These are phyloP conservation scores for Colletotrichum liaoningense DNA, from an alignment of 2,329 filamentous ascomycete species.

Conservation along the genomic window DNA sequence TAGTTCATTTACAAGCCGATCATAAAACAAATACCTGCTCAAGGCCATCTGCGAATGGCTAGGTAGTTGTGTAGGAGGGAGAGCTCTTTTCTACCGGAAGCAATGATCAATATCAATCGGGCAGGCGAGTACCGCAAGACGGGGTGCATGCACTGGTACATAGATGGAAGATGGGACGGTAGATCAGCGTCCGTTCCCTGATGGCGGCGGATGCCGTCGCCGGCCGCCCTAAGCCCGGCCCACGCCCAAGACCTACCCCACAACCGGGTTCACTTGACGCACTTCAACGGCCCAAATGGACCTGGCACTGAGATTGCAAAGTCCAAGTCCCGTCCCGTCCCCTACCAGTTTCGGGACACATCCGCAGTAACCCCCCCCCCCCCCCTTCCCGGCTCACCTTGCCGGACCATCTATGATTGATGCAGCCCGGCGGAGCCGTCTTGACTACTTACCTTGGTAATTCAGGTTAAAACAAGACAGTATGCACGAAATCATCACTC, in stretches of 20 bases:
- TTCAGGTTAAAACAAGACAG: background rate
- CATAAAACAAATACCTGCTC: background rate
- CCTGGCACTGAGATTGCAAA: background rate
- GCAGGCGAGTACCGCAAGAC: background rate
- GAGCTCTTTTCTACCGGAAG: background rate
- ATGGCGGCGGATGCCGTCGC: background rate
- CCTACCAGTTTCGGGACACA: background rate
- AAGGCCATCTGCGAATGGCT: background rate
- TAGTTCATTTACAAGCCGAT: background rate
- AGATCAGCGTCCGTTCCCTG: background rate
- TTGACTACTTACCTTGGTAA: too few relatives aligned
- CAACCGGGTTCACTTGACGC: conserved; percentile 6
- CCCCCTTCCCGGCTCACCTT: background rate
- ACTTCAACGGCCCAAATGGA: background rate
- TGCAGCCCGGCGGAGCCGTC: background rate
- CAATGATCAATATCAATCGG: background rate
- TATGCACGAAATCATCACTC: conserved; percentile 95
- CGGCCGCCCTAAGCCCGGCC: background rate
- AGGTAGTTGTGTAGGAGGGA: too few relatives aligned
- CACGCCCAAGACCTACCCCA: background rate
- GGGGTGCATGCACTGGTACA: background rate
- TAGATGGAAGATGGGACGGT: background rate
- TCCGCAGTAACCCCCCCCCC: background rate
- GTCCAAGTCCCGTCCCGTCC: background rate
- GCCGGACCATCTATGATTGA: background rate